A percentile compares a stretch with the other conserved stretches of the same genome.
Evolutionary conservation across 805 yeast genomes (phyloP).

Genomic region (Wickerhamiella lipophila): DNA sequence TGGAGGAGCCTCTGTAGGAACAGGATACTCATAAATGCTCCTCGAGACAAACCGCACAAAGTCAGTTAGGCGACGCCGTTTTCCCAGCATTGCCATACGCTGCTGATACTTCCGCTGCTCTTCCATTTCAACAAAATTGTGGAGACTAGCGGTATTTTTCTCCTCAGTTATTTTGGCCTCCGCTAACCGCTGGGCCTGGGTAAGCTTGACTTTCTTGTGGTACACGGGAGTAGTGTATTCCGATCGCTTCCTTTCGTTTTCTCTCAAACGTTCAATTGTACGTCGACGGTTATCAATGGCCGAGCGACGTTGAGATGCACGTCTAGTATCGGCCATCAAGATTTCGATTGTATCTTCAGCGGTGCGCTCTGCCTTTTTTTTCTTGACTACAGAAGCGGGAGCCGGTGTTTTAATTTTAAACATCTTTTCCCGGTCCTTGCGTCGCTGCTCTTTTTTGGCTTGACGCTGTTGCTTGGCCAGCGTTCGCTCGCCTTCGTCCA

Average conservation of each 20-base stretch:
- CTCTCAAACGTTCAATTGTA: conserved; percentile 57
- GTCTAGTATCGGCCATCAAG: conserved; percentile 40
- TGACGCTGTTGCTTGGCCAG: conserved; percentile 34
- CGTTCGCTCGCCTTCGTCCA: conserved; percentile 58
- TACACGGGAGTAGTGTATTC: conserved; percentile 28
- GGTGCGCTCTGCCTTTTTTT: conserved; percentile 19
- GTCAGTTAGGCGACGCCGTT: conserved; percentile 46
- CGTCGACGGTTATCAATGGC: conserved; percentile 67
- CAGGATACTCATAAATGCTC: conserved; percentile 9
- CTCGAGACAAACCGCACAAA: conserved; percentile 35
- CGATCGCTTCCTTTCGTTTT: conserved; percentile 47
- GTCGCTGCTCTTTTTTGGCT: conserved; percentile 20
- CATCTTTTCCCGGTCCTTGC: conserved; percentile 26
- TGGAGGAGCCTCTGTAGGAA: conserved; percentile 12
- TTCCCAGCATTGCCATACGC: conserved; percentile 55
- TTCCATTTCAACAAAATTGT: conserved; percentile 74
- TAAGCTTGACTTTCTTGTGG: conserved; percentile 30
- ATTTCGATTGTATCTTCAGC: conserved; percentile 25
- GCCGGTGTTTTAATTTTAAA: conserved; percentile 29
- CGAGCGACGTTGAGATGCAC: conserved; percentile 65
- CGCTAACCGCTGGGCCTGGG: conserved; percentile 60
- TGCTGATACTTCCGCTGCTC: conserved; percentile 65
- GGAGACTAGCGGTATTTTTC: conserved; percentile 57
- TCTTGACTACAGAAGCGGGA: conserved; percentile 24
- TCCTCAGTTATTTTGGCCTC: conserved; percentile 82